Evolutionary conservation across 768 basidiomycete genomes (phyloP), one percentile per base, ranked within the genome.

Genomic region (Boletus fagicola): DNA sequence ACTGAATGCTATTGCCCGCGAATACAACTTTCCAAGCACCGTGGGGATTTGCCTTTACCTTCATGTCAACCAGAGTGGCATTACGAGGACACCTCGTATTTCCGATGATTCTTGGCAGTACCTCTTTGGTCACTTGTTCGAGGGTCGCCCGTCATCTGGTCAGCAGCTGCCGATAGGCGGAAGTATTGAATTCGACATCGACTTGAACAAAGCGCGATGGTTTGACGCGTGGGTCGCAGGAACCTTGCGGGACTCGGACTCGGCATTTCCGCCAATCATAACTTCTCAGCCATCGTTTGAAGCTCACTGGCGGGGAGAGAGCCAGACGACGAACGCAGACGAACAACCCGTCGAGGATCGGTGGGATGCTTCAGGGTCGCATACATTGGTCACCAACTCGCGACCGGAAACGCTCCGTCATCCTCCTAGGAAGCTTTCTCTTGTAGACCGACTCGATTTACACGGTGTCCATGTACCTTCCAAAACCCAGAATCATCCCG

Each of bases 101-200:
- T 85, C 88, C 8, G 89, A 92, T 53, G 90, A 90, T 54, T 80
- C 81, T 10, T 94, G 92, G 92, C 79, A 79, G 51, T 72, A 83
- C 33, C 76, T 93, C 2, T 93, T 89, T 87, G 75, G 73, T 39
- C 82, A 86, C 66, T 74, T 83, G 58, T 78, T 84, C 43, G 82
- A 85, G 33, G 61, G 77, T 39, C 70, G 74, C 24, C 57, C 71
- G 22, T 63, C 71, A 20, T 54, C 69, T 4, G 60, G 75, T 57
- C 68, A 70, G 24, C 77, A 76, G 50, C 66, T 81, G 20, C 86
- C 90, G 0, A 86, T 95, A 55, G 78, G 83, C 44, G 94, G 90
- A 5, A 85, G 81, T 30, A 80, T 96, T 30, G 92, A 95, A 72
- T 94, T 95, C 68, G 93, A 95, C 72, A 81, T 95, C 46, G 93